Conservation (phyloP, 2,329 filamentous ascomycete genomes). For the Apiospora arundinis region DNA sequence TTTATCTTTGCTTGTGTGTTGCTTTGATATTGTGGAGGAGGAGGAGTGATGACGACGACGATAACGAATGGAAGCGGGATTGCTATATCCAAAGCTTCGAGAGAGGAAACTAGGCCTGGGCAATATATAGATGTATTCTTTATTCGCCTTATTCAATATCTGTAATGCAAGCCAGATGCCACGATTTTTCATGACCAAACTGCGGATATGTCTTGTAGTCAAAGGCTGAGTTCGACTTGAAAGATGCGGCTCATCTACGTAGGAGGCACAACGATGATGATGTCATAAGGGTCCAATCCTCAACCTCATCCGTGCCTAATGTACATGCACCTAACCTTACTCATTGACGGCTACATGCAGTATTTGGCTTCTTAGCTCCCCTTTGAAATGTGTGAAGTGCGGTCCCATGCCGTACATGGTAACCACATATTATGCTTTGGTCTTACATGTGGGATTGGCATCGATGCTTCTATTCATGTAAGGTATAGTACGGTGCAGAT, state of each 20-base stretch:
- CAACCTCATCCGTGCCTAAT: neutral
- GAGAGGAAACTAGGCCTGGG: neutral
- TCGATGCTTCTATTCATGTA: too few species aligned
- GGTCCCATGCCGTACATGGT: too few species aligned
- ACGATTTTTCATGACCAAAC: neutral
- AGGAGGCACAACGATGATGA: neutral
- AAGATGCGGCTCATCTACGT: too few species aligned
- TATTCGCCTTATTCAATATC: neutral
- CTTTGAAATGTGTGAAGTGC: too few species aligned
- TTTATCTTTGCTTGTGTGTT: neutral
- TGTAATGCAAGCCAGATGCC: neutral
- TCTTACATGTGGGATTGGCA: too few species aligned
- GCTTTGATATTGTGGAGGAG: neutral
- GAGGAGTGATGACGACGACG: neutral
- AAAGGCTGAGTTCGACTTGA: neutral
- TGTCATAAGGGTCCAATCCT: slow-evolving; percentile 13
- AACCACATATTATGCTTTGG: too few species aligned
- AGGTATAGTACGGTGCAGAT: too few species aligned
- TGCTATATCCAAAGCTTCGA: neutral
- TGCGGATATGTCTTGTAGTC: neutral
- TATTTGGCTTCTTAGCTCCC: too few species aligned
- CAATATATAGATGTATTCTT: too few species aligned
- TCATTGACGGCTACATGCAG: too few species aligned
- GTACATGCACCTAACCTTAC: neutral
- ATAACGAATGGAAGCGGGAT: neutral